These are phyloP conservation scores for Leersia perrieri DNA, from an alignment of 176 grass and related monocot genomes.

Conservation along the genomic window DNA sequence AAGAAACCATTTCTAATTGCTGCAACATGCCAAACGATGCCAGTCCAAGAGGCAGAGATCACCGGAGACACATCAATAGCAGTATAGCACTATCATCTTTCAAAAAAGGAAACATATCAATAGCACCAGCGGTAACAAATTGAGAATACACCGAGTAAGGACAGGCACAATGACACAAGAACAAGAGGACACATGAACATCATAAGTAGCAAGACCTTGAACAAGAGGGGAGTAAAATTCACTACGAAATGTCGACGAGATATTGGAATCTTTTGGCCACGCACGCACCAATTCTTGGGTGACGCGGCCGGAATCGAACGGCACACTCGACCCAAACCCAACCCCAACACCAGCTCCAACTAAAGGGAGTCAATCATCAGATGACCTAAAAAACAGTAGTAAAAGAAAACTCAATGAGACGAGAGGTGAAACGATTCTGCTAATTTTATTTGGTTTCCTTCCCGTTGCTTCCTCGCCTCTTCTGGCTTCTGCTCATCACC, in stretches of 20 bases:
- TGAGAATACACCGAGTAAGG: background rate
- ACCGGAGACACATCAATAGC: background rate
- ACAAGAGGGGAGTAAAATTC: background rate
- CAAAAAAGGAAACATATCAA: background rate
- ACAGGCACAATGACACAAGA: too few relatives aligned
- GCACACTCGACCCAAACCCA: background rate
- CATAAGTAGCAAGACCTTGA: background rate
- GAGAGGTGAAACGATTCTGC: background rate
- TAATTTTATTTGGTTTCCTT: background rate
- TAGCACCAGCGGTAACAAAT: background rate
- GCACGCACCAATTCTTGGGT: constrained; percentile 12
- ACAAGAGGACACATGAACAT: background rate
- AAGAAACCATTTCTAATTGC: background rate
- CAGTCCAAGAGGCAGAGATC: background rate
- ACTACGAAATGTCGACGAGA: background rate
- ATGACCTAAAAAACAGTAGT: background rate
- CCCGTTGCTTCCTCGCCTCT: background rate
- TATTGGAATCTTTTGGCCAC: background rate
- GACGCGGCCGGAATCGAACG: background rate
- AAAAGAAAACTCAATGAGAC: background rate
- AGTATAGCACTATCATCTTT: too few relatives aligned
- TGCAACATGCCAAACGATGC: background rate
- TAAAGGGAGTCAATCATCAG: background rate
- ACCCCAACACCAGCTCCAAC: background rate
- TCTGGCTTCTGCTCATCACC: too few relatives aligned